Conservation (phyloP, 495 filamentous ascomycete genomes). For the Xylaria nigripes region DNA sequence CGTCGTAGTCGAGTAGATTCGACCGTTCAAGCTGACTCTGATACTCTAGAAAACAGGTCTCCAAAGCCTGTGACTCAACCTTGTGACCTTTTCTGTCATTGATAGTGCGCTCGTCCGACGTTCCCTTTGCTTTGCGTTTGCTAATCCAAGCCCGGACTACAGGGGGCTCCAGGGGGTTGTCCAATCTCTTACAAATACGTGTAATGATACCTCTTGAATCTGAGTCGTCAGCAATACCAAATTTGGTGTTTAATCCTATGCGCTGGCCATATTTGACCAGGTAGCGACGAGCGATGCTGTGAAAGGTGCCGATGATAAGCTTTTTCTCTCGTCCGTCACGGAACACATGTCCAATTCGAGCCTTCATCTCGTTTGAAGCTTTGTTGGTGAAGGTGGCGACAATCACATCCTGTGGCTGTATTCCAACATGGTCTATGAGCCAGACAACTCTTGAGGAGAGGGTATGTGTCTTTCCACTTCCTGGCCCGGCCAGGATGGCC, state of each 20-base stretch:
- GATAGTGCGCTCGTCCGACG: slow-evolving; percentile 26
- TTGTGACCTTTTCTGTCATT: slow-evolving; percentile 38
- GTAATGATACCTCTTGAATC: slow-evolving; percentile 72
- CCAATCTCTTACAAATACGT: slow-evolving; percentile 70
- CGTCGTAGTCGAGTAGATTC: slow-evolving; percentile 92
- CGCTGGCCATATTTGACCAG: slow-evolving; percentile 76
- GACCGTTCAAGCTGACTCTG: slow-evolving; percentile 62
- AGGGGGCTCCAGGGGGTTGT: slow-evolving; percentile 59
- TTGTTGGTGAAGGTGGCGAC: slow-evolving; percentile 98
- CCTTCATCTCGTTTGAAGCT: slow-evolving; percentile 91
- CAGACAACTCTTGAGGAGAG: slow-evolving; percentile 91
- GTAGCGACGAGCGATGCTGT: slow-evolving; percentile 85
- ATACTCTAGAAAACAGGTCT: slow-evolving; percentile 69
- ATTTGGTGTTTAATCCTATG: slow-evolving; percentile 73
- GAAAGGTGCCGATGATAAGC: slow-evolving; percentile 88
- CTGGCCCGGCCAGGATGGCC: slow-evolving; percentile 83
- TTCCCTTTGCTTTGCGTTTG: slow-evolving; percentile 69
- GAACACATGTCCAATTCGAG: slow-evolving; percentile 69
- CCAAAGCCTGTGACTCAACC: slow-evolving; percentile 64
- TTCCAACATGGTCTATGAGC: slow-evolving; percentile 69
- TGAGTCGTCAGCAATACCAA: slow-evolving; percentile 84
- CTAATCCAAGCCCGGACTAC: slow-evolving; percentile 71
- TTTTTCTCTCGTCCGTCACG: slow-evolving; percentile 69
- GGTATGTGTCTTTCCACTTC: slow-evolving; percentile 89
- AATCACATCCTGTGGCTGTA: slow-evolving; percentile 84